These are phyloP conservation scores for Trypanosoma caninum DNA, from an alignment of 208 protist species.

Conservation along the genomic window DNA sequence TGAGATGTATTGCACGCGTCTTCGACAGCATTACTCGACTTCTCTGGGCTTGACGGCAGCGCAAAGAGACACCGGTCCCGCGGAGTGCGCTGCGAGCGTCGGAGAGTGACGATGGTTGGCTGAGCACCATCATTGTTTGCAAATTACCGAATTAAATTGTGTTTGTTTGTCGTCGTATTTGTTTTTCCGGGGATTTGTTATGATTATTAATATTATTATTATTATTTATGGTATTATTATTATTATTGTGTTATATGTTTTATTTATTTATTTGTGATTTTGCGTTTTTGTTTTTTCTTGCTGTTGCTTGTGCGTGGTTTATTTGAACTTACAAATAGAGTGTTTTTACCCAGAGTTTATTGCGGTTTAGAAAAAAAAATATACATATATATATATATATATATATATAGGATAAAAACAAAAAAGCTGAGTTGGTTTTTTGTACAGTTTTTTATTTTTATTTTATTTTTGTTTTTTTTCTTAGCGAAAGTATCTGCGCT, in stretches of 20 bases:
- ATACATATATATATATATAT: not conserved
- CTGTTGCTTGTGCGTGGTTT: not conserved
- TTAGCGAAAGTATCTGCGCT: too few species aligned
- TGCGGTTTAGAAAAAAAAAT: not conserved
- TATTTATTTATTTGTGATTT: slow-evolving; percentile 17
- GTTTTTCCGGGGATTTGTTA: too few species aligned
- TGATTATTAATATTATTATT: too few species aligned
- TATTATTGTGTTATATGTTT: not conserved
- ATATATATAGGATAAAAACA: not conserved
- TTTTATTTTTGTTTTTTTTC: not conserved
- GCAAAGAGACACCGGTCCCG: too few species aligned
- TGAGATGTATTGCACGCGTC: slow-evolving; percentile 35
- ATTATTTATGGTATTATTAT: too few species aligned
- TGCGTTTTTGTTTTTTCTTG: not conserved
- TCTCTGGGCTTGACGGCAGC: not conserved
- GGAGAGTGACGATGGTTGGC: not conserved
- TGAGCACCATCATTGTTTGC: too few species aligned
- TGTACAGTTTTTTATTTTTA: not conserved
- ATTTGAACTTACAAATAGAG: not conserved
- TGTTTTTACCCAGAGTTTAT: not conserved
- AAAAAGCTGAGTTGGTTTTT: not conserved
- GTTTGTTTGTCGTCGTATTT: too few species aligned
- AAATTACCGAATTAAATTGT: too few species aligned
- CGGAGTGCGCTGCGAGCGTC: too few species aligned
- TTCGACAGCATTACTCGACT: slow-evolving; percentile 34